These are phyloP conservation scores for Microsporum canis DNA, from an alignment of 2,329 filamentous ascomycete species.

Conservation along the genomic window DNA sequence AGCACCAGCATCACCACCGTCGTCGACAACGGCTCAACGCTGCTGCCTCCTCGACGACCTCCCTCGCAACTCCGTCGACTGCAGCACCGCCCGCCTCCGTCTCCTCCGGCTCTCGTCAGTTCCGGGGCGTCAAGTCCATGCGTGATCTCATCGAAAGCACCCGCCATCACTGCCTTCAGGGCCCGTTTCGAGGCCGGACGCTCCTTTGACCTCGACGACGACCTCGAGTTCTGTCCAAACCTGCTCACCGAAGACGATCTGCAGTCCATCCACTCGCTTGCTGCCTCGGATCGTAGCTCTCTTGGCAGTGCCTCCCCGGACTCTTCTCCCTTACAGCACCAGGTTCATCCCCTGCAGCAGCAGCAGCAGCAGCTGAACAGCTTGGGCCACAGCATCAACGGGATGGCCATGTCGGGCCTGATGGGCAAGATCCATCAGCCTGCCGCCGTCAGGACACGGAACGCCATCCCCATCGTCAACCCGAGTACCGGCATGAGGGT, in stretches of 20 bases:
- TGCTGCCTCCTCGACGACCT: neutral
- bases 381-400: conserved; percentile 49
- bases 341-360: conserved; percentile 62
- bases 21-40: conserved; percentile 62
- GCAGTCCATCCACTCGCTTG: conserved; percentile 72
- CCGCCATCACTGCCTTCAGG: conserved; percentile 65
- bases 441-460: conserved; percentile 75
- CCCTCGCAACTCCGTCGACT: neutral
- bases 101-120: conserved; percentile 49
- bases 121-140: conserved; percentile 71
- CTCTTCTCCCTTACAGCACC: conserved; percentile 80
- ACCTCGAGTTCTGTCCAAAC: conserved; percentile 88
- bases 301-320: conserved; percentile 89
- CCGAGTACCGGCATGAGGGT: conserved; percentile 80
- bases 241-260: conserved; percentile 88
- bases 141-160: conserved; percentile 79
- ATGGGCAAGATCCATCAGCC: conserved; percentile 71
- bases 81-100: neutral
- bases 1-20: conserved; percentile 65
- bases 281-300: conserved; percentile 83
- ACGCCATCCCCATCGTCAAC: conserved; percentile 96
- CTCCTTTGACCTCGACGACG: conserved; percentile 91
- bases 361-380: conserved; percentile 42
- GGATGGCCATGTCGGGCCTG: conserved; percentile 35
- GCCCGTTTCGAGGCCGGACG: conserved; percentile 80